Percentiles rank a stretch among this genome's conserved stretches.
These are phyloP conservation scores for Heritiera fomes DNA, from an alignment of 345 rosid genomes.

Conservation along the genomic window DNA sequence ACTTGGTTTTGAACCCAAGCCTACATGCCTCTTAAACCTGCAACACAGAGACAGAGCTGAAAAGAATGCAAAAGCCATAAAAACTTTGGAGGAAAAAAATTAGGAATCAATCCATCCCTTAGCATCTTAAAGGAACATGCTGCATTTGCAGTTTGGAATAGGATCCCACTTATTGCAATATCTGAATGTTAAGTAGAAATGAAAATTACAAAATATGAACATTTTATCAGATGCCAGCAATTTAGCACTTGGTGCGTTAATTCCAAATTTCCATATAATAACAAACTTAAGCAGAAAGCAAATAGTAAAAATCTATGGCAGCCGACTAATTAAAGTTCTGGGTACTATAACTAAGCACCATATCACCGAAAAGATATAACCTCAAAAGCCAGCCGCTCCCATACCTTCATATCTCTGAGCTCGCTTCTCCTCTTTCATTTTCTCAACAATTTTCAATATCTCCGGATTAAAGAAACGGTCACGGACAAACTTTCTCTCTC, in stretches of 20 bases:
- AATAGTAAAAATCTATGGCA: too few relatives aligned
- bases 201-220: not conserved
- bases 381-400: constrained; percentile 28
- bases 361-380: not conserved
- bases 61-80: not conserved
- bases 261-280: not conserved
- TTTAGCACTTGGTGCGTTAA: not conserved
- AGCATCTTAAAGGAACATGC: not conserved
- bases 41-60: not conserved
- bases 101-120: not conserved
- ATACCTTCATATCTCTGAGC: constrained; percentile 34
- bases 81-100: not conserved
- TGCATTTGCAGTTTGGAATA: not conserved
- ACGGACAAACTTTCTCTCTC: constrained; percentile 47
- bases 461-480: constrained; percentile 56
- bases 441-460: constrained; percentile 45
- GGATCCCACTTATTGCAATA: not conserved
- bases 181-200: not conserved
- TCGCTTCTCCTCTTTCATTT: constrained; percentile 64
- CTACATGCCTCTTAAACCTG: not conserved
- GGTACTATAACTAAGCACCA: too few relatives aligned
- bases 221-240: not conserved
- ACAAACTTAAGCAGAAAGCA: not conserved
- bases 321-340: too few relatives aligned
- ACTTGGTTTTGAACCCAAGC: not conserved